Conservation (phyloP, 2,329 filamentous ascomycete genomes). For the Neofusicoccum ribis region DNA sequence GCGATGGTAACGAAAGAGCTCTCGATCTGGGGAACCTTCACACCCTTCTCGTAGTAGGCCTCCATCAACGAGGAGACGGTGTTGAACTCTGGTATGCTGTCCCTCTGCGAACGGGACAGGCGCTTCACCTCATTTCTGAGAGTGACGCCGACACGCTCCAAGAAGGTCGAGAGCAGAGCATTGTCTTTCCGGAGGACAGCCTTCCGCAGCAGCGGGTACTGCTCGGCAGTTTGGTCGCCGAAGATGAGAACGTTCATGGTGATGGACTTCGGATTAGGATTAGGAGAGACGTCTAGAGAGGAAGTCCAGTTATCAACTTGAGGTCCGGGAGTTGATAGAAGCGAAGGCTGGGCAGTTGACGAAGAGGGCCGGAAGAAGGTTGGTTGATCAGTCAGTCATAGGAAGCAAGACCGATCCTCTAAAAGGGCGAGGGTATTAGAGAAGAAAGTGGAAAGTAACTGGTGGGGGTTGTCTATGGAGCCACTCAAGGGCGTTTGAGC, state of each 20-base stretch:
- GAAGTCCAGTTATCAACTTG: conserved; percentile 4
- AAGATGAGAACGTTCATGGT: conserved; percentile 60
- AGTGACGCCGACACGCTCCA: conserved; percentile 59
- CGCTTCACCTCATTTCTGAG: conserved; percentile 61
- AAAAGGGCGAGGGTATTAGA: conserved; percentile 12
- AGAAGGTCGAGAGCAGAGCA: conserved; percentile 62
- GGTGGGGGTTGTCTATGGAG: conserved; percentile 8
- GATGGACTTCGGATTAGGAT: conserved; percentile 21
- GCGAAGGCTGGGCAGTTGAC: neutral
- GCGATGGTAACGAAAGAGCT: conserved; percentile 65
- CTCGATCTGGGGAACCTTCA: conserved; percentile 64
- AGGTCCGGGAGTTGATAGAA: neutral
- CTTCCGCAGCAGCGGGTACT: conserved; percentile 60
- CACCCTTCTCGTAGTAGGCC: conserved; percentile 58
- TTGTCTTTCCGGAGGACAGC: conserved; percentile 51
- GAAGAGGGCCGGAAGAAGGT: neutral
- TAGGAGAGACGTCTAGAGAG: conserved; percentile 4
- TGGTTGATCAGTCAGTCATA: conserved; percentile 20
- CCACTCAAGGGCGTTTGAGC: conserved; percentile 16
- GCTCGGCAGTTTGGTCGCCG: conserved; percentile 70
- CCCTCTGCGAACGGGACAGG: conserved; percentile 58
- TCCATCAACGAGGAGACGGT: conserved; percentile 66
- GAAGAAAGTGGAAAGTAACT: conserved; percentile 3
- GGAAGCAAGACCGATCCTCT: conserved; percentile 13
- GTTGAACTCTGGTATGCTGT: conserved; percentile 62